phyloP scores from a whole-genome alignment of 345 rosid species.

The Gossypium raimondii region DNA sequence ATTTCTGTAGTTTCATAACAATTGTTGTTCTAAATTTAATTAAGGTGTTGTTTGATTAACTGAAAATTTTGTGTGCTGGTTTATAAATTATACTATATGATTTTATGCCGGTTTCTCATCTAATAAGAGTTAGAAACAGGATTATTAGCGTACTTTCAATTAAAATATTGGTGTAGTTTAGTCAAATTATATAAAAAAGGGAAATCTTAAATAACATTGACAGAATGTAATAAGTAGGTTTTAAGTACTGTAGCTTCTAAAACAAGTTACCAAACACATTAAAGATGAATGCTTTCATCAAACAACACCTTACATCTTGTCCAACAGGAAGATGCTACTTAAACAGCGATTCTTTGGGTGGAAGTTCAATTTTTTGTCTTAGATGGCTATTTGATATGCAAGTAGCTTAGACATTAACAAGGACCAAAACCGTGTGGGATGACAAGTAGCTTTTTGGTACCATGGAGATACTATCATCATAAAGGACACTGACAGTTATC shows the following conservation, averaged over 20 bases:
- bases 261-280: too few species aligned
- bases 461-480: background rate
- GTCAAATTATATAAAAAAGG: background rate
- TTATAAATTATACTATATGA: background rate
- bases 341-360: background rate
- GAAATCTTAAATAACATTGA: too few species aligned
- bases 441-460: background rate
- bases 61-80: background rate
- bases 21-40: background rate
- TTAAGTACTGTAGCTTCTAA: too few species aligned
- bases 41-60: background rate
- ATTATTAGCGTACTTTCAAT: too few species aligned
- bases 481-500: background rate
- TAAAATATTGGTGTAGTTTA: background rate
- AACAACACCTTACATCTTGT: background rate
- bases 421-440: background rate
- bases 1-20: background rate
- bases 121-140: background rate
- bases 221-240: background rate
- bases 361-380: background rate
- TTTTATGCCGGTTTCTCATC: background rate
- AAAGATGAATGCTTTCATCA: too few species aligned
- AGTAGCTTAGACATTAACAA: background rate
- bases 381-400: background rate
- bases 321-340: background rate